Evolutionary conservation across 371 early-diverging fungal species (phyloP), one percentile per base, ranked within the genome.

Genomic region (Haplosporangium sp.): DNA sequence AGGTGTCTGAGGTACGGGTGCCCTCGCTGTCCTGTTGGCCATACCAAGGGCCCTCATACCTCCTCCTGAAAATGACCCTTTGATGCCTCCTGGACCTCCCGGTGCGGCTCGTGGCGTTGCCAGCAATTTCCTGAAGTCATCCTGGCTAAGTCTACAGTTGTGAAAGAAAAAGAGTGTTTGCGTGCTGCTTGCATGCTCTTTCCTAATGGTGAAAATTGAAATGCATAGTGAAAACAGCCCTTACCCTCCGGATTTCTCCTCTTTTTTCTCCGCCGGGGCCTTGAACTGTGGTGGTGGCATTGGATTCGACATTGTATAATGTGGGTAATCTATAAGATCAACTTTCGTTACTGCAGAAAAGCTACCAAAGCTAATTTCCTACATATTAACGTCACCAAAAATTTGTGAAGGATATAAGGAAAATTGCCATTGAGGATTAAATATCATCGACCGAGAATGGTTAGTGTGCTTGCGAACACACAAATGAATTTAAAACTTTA

Each of bases 61-160:
- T 12, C 74, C 74, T 59, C 77, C 65, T 23, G 73, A 61, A 29
- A 79, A 79, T 0, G 73, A 45, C 36, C 79, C 79, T 6, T 55
- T 41, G 48, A 77, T 68, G n/a, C 80, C 75, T 29, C 57, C 36
- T 45, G 69, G 45, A 11, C 73, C 80, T 45, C 66, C 74, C 36
- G 69, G 62, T 21, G 73, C 67, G 1, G 86, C 82, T 42, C 93
- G 87, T 13, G 95, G 95, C 6, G 95, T 94, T 21, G 91, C 88
- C 47, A 94, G 70, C n/a, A 94, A 76, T 55, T 87, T 90, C 46
- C 94, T 85, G 73, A 94, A 94, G 69, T 94, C 95, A 66, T 93
- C 93, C 80, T 94, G 95, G 23, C 81, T 89, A 47, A 93, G 75
- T 41, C 91, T 89, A 72, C 41, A 18, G 12, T 48, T 23, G n/a